These are phyloP conservation scores for Gyromitra esculenta DNA, from an alignment of 2,329 filamentous ascomycete genomes.

Conservation along the genomic window DNA sequence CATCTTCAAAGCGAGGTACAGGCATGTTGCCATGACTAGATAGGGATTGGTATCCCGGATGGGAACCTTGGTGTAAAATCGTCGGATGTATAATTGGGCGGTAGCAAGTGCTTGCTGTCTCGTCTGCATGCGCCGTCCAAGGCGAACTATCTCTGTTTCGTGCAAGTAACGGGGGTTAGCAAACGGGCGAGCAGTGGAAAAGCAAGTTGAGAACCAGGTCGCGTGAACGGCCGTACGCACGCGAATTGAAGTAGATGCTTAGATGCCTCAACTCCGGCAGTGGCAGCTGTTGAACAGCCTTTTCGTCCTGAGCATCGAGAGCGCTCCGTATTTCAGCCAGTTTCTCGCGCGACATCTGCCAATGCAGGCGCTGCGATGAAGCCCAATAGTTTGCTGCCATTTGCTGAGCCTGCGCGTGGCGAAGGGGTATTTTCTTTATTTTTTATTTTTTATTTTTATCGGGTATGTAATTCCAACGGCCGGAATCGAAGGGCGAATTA, in stretches of 20 bases:
- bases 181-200: constrained; percentile 23
- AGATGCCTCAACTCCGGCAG: constrained; percentile 83
- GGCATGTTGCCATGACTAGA: constrained; percentile 87
- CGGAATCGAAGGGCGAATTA: constrained; percentile 29
- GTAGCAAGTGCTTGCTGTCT: constrained; percentile 94
- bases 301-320: constrained; percentile 79
- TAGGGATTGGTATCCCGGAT: constrained; percentile 94
- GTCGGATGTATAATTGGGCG: constrained; percentile 91
- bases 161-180: constrained; percentile 39
- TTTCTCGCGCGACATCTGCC: constrained; percentile 87
- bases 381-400: constrained; percentile 99
- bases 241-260: constrained; percentile 90
- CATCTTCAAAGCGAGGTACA: constrained; percentile 97
- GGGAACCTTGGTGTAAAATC: constrained; percentile 91
- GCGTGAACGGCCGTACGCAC: constrained; percentile 65
- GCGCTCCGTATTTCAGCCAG: constrained; percentile 78
- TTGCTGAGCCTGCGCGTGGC: constrained; percentile 31
- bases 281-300: constrained; percentile 79
- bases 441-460: constrained; percentile 12
- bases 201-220: constrained; percentile 37
- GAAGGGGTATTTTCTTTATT: not conserved
- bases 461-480: constrained; percentile 28
- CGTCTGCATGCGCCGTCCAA: constrained; percentile 83
- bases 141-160: constrained; percentile 75
- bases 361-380: constrained; percentile 87